These are phyloP conservation scores for Chlorella sp. DNA, from an alignment of 139 green algal genomes.

Conservation along the genomic window DNA sequence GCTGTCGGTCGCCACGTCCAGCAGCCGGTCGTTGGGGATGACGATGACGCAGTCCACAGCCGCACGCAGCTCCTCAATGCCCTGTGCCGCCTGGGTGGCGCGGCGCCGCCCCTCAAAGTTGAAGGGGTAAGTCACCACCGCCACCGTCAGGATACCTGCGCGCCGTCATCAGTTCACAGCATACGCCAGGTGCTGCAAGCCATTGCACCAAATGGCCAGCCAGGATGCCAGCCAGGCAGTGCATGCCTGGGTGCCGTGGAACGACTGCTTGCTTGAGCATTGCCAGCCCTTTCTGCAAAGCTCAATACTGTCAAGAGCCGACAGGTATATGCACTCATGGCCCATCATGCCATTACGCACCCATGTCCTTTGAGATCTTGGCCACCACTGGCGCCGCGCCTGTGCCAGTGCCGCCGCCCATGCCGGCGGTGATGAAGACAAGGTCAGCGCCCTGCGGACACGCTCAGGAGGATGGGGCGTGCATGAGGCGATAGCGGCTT, in stretches of 20 bases:
- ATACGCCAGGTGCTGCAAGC: no score
- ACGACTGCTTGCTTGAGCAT: no score
- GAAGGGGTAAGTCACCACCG: constrained; percentile 93
- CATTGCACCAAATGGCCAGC: no score
- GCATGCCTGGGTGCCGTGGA: no score
- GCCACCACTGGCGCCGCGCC: constrained; percentile 89
- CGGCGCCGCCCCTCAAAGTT: constrained; percentile 82
- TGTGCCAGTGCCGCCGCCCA: constrained; percentile 89
- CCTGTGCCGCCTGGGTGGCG: constrained; percentile 31
- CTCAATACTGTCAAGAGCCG: no score
- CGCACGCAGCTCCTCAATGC: constrained; percentile 63
- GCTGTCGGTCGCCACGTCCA: constrained; percentile 76
- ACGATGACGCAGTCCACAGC: constrained; percentile 59
- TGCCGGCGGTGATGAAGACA: constrained; percentile 89
- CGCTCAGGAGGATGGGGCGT: background rate
- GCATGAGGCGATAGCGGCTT: background rate
- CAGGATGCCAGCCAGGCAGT: no score
- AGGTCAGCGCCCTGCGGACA: constrained; percentile 50
- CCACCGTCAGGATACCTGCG: constrained; percentile 79
- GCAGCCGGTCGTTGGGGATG: constrained; percentile 88
- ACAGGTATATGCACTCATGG: no score
- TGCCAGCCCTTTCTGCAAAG: no score
- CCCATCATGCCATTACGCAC: constrained; percentile 25
- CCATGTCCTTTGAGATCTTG: constrained; percentile 59
- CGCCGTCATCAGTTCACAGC: no score